Percentiles rank a stretch among this genome's conserved stretches.
phyloP scores from a whole-genome alignment of 306 rosid genomes.

The Inga laurina region DNA sequence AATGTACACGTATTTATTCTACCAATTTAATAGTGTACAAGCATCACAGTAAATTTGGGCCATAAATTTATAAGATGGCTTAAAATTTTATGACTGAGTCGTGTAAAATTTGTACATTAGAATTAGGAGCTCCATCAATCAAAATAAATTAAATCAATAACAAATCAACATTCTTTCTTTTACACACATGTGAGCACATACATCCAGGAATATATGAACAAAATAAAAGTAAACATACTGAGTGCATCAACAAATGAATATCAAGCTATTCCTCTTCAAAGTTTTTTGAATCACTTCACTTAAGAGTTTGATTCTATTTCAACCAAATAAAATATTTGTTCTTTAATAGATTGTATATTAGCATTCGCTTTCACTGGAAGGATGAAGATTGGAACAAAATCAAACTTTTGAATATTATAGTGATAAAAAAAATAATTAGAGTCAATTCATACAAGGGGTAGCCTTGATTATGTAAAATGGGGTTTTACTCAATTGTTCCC shows the following conservation, averaged over 20 bases:
- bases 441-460: not conserved
- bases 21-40: not conserved
- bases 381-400: not conserved
- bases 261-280: not conserved
- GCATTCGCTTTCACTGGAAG: not conserved
- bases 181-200: not conserved
- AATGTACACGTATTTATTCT: not conserved
- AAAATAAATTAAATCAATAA: not conserved
- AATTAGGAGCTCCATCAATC: not conserved
- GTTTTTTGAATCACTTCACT: not conserved
- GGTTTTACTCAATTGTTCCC: not conserved
- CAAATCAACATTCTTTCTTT: not conserved
- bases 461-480: not conserved
- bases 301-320: not conserved
- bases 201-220: not conserved
- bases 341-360: not conserved
- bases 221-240: not conserved
- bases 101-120: not conserved
- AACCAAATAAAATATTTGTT: not conserved
- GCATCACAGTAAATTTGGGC: not conserved
- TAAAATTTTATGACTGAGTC: not conserved
- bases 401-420: not conserved
- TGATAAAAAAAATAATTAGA: not conserved
- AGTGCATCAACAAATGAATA: not conserved
- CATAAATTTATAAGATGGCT: not conserved